Evolutionary conservation across 2,329 filamentous ascomycete species (phyloP), one percentile per base, ranked within the genome.

Genomic region (Pseudocercospora fijiensis): DNA sequence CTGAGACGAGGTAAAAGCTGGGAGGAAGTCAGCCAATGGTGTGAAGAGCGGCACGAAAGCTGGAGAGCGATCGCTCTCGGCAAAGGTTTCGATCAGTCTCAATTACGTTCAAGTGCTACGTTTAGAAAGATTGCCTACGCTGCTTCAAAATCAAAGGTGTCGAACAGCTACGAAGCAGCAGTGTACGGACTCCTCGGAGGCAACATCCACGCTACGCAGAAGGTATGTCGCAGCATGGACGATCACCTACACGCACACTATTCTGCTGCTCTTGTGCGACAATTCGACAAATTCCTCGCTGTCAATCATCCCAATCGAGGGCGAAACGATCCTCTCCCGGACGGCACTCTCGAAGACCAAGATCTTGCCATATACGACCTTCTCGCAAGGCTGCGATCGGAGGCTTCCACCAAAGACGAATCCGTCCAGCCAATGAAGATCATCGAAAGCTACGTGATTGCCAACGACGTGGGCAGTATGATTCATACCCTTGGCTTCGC

Each of bases 121-220:
- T 96, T 90, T 88, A 86, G 90, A 61, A 87, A 90, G 57, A 90
- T 90, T 81, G 94, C 90, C 77, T 90, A 88, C 74, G 84, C 86
- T 20, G 88, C 90, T 58, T 87, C 89, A 22, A 79, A 78, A 55
- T 86, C 90, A 57, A 86, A 87, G 1, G 86, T 86, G 26, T 85
- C 85, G 0, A 33, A 28, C 53, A 88, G 90, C 58, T 94, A 92
- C 72, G 92, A 99, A 78, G 86, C 88, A 61, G 95, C 94, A 18
- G 92, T 96, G 0, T 97, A 96, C 74, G 94, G 92, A 27, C 79
- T 97, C 11, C 83, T 99, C n/a, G 89, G 90, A 47, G 95, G 95
- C 57, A 92, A 97, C 73, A 84, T 92, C 57, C 80, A 85, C 41
- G 90, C 89, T 58, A 91, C 96, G 10, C 87, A 91, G 73, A 86